Conservation (phyloP, 306 rosid species). For the Vigna unguiculata region DNA sequence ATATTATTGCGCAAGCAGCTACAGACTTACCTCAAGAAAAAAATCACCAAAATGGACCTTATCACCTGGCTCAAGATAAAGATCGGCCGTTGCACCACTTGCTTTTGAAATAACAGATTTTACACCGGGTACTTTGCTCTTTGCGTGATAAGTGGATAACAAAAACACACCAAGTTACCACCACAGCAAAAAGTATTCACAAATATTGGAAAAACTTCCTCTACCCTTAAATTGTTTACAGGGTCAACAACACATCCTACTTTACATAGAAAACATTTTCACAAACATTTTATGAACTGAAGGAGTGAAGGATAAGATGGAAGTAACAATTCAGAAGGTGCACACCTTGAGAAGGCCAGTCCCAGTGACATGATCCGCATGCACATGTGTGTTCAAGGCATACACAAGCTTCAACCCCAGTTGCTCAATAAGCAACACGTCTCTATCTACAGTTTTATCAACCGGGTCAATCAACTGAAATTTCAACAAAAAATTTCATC, state of each 20-base stretch:
- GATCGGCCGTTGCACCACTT: constrained; percentile 82
- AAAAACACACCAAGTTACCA: constrained; percentile 18
- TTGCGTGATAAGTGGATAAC: constrained; percentile 34
- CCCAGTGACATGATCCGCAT: constrained; percentile 99
- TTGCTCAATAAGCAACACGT: constrained; percentile 72
- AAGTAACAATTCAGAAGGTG: constrained; percentile 7
- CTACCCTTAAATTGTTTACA: not conserved
- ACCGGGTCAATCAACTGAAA: constrained; percentile 97
- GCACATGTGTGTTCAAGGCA: constrained; percentile 96
- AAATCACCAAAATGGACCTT: constrained; percentile 73
- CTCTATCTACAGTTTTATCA: constrained; percentile 90
- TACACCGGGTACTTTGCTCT: constrained; percentile 76
- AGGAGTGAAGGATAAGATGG: not conserved
- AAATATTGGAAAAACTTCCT: not conserved
- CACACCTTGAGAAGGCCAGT: constrained; percentile 86
- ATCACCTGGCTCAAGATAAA: constrained; percentile 66
- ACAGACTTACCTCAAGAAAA: constrained; percentile 74
- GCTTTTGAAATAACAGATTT: constrained; percentile 89
- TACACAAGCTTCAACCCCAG: constrained; percentile 76
- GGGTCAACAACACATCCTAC: not conserved
- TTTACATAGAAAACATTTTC: not conserved
- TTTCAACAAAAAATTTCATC: not conserved
- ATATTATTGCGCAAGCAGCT: constrained; percentile 26
- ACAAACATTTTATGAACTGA: constrained; percentile 1
- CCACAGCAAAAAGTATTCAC: not conserved